Percentiles rank a stretch among this genome's conserved stretches.
Evolutionary conservation across 192 early-diverging fungal species (phyloP).

Genomic region (Jimgerdemannia flammicorona): DNA sequence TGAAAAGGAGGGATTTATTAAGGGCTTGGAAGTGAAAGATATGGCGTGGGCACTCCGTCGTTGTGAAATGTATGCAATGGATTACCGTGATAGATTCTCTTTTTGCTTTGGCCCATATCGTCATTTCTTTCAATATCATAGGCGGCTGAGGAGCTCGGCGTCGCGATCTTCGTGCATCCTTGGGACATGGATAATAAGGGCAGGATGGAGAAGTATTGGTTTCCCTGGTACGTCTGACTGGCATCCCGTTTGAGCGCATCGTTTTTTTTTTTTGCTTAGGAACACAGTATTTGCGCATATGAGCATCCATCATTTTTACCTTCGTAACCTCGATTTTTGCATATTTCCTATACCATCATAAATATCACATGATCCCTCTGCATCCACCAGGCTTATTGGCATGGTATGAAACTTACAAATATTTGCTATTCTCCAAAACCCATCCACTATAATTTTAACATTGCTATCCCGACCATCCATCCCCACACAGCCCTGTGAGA

Average conservation of each 20-base stretch:
- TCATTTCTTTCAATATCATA: neutral
- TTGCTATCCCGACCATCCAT: too few relatives aligned
- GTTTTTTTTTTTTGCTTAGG: neutral
- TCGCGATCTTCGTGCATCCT: constrained; percentile 60
- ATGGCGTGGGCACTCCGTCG: neutral
- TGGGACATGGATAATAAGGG: constrained; percentile 64
- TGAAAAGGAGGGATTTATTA: neutral
- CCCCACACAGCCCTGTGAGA: constrained; percentile 59
- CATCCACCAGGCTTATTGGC: constrained; percentile 36
- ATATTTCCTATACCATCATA: too few relatives aligned
- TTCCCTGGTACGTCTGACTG: constrained; percentile 47
- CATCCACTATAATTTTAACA: too few relatives aligned
- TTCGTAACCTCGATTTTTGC: too few relatives aligned
- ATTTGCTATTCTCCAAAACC: too few relatives aligned
- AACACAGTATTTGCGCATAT: too few relatives aligned
- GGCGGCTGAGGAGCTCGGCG: constrained; percentile 62
- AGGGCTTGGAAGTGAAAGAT: neutral
- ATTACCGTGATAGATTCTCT: neutral
- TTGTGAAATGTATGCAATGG: neutral
- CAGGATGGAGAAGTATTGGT: constrained; percentile 67
- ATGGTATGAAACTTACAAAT: constrained; percentile 29
- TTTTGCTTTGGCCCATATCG: neutral
- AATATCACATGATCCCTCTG: neutral
- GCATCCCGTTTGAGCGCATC: neutral
- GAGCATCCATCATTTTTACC: too few relatives aligned